Base-by-base conservation (phyloP, 345 rosid species). In the Syzygium oleosum region DNA sequence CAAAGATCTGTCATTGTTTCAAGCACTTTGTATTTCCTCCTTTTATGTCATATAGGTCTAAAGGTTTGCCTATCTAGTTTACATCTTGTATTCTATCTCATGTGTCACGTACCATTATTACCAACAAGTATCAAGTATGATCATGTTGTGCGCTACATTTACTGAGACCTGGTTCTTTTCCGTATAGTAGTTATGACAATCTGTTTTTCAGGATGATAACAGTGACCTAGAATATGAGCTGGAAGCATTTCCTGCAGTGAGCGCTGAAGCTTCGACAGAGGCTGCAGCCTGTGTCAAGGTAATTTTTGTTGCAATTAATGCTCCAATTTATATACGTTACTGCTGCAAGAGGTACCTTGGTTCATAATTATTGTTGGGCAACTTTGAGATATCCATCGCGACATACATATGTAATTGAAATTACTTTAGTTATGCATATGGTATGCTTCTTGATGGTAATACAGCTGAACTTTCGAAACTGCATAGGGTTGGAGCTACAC, bases 211-310 rank as follows among this genome's bases (percentile, higher is more conserved):
- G 99, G 98, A 96, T 89, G 98, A 96, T 89, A 98, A 96, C 52
- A 96, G 99, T 92, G 99, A 96, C 91, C 88, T 96, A 78, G 99
- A 98, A 79, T 95, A 87, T 84, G 99, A 98, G 87, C 86, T 98
- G 95, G 99, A 97, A 92, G 94, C 98, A 85, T 93, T 86, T 85
- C 98, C 99, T 87, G 90, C 90, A 58, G 95, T 92, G 85, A 90
- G 91, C 54, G 88, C 84, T 87, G 99, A 96, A 91, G 93, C 94
- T 78, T 90, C 94, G 19, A n/a, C 92, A 16, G 99, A 96, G 91
- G 99, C 96, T 89, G 93, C 96, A 85, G 99, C 99, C 11, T 93
- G 95, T 89, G 99, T 96, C 53, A 98, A 94, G 92, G 99, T 98
- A 91, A 87, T 90, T 84, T 51, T 87, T 53, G 31, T 79, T 9